phyloP scores from a whole-genome alignment of 345 rosid genomes.

The Eucalyptus pumila region DNA sequence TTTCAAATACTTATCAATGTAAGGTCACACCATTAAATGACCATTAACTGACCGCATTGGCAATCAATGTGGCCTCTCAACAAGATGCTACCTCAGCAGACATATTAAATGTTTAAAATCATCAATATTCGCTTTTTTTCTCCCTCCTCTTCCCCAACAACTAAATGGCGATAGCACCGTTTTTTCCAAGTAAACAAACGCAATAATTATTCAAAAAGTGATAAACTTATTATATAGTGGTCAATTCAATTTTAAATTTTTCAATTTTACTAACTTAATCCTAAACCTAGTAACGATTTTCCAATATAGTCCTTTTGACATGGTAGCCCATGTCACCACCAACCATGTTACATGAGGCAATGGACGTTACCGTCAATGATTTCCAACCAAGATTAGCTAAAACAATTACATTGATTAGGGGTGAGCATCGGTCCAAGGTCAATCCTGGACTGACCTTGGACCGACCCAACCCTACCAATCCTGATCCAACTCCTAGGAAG shows the following conservation, averaged over 20 bases:
- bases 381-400: neutral
- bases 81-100: neutral
- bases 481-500: no score
- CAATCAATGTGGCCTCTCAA: neutral
- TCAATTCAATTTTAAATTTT: neutral
- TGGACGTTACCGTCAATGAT: rapidly evolving
- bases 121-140: neutral
- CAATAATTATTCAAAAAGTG: neutral
- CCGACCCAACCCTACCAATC: no score
- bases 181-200: neutral
- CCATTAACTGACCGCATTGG: neutral
- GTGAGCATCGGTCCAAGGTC: no score
- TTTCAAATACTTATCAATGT: neutral
- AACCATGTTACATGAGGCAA: neutral
- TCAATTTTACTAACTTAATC: neutral
- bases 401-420: neutral
- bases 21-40: neutral
- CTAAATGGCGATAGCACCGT: neutral
- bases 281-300: neutral
- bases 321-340: neutral
- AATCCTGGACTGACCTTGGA: no score
- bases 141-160: no score
- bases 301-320: neutral
- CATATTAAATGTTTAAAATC: neutral
- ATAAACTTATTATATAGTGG: neutral